Percentiles rank a stretch among this genome's conserved stretches.
phyloP scores from a whole-genome alignment of 2,329 filamentous ascomycete genomes.

The Chaetomium olivaceum region DNA sequence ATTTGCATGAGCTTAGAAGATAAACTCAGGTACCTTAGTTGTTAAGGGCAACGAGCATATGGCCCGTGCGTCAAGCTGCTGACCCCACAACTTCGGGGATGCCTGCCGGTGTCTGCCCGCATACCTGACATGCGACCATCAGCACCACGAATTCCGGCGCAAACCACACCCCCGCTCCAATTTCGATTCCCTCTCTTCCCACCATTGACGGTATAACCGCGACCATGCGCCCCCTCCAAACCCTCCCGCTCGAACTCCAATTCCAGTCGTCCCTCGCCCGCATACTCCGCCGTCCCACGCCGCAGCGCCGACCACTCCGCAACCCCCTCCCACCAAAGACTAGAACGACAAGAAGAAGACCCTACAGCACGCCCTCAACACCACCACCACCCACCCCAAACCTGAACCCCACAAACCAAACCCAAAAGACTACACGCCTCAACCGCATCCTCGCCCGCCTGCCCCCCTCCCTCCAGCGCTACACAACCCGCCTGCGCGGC shows the following conservation, averaged over 20 bases:
- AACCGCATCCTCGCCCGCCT: slow-evolving; percentile 54
- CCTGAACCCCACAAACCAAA: neutral
- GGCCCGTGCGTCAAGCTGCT: neutral
- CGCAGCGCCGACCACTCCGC: neutral
- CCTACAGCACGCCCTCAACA: neutral
- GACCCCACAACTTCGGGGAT: neutral
- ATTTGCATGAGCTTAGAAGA: too few species aligned
- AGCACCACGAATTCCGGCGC: neutral
- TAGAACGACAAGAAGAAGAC: too few species aligned
- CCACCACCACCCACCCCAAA: neutral
- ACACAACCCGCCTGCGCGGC: slow-evolving; percentile 67
- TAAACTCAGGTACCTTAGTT: slow-evolving; percentile 4
- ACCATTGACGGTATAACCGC: neutral
- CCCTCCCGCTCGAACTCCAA: neutral
- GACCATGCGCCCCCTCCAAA: slow-evolving; percentile 1
- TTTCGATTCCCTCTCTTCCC: neutral
- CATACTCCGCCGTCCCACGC: neutral
- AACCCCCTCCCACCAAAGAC: neutral
- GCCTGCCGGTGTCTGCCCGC: too few species aligned
- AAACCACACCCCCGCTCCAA: neutral
- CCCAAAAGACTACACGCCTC: slow-evolving; percentile 35
- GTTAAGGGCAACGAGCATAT: slow-evolving; percentile 8
- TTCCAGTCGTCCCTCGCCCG: neutral
- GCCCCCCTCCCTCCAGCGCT: slow-evolving; percentile 66
- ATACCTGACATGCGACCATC: neutral